Percentiles rank a stretch among this genome's conserved stretches.
Evolutionary conservation across 352 stramenopile genomes (phyloP).

Genomic region (Globisporangium nagaii): DNA sequence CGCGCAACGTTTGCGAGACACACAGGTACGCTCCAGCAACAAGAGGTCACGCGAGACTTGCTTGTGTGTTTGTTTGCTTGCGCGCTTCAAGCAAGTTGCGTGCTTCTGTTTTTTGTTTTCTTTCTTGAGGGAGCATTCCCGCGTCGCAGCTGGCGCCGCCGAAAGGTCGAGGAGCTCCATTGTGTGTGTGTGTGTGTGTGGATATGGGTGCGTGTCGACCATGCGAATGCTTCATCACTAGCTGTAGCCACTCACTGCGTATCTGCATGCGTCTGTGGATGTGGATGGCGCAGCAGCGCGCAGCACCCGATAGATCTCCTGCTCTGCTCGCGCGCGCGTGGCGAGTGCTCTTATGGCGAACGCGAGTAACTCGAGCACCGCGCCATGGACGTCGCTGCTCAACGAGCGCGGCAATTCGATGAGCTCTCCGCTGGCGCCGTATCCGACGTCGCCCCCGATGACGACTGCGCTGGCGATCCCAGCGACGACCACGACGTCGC

Average conservation of each 20-base stretch:
- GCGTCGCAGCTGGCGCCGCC: not conserved
- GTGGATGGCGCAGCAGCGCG: not conserved
- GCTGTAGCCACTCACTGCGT: too few species aligned
- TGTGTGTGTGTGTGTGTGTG: not conserved
- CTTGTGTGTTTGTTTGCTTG: not conserved
- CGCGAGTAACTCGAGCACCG: not conserved
- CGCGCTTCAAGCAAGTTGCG: too few species aligned
- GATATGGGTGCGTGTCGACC: not conserved
- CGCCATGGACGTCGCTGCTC: not conserved
- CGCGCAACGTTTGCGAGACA: too few species aligned
- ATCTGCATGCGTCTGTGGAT: not conserved
- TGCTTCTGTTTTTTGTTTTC: too few species aligned
- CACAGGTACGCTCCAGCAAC: not conserved
- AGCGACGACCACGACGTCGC: not conserved
- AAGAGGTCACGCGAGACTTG: not conserved
- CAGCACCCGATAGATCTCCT: not conserved
- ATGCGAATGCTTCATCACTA: too few species aligned
- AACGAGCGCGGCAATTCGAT: too few species aligned
- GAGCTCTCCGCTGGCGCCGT: too few species aligned
- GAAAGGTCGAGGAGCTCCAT: conserved; percentile 4
- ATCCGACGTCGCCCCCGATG: not conserved
- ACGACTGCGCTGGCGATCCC: not conserved
- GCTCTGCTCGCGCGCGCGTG: too few species aligned
- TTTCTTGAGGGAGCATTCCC: not conserved
- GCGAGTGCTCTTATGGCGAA: not conserved